A percentile compares a stretch with the other conserved stretches of the same genome.
Evolutionary conservation across 129 eudicot genomes (phyloP).

Genomic region (Escallonia herrerae): DNA sequence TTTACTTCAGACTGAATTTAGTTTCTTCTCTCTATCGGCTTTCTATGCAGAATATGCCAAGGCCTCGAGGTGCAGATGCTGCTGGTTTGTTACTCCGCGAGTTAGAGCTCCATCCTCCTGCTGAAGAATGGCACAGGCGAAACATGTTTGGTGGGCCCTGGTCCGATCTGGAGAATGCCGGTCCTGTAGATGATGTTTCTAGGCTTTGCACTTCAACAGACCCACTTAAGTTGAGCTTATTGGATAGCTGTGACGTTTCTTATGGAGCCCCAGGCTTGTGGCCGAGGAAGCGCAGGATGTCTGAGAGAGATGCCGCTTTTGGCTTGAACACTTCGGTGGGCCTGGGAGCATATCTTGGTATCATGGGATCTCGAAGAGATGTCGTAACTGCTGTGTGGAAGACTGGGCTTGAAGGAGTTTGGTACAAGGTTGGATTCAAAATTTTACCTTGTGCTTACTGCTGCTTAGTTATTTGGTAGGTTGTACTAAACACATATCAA

Average conservation of each 20-base stretch:
- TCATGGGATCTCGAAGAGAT: conserved; percentile 97
- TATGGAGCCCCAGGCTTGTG: conserved; percentile 71
- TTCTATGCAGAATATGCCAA: conserved; percentile 77
- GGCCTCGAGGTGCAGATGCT: conserved; percentile 99
- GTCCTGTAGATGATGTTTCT: conserved; percentile 50
- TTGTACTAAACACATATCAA: not conserved
- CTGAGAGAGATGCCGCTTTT: conserved; percentile 98
- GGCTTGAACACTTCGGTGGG: conserved; percentile 93
- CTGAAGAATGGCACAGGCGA: conserved; percentile 96
- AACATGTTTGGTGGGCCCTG: conserved; percentile 98
- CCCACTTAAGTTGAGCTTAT: conserved; percentile 35
- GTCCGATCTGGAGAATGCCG: conserved; percentile 82
- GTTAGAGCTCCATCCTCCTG: conserved; percentile 97
- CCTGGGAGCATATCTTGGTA: conserved; percentile 90
- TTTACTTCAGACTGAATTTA: not conserved
- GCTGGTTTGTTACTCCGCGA: conserved; percentile 93
- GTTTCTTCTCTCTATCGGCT: not conserved
- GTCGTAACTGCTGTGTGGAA: conserved; percentile 96
- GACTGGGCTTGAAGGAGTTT: conserved; percentile 95
- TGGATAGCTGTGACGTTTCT: conserved; percentile 39
- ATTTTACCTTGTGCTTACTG: not conserved
- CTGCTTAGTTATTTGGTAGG: not conserved
- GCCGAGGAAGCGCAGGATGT: conserved; percentile 94
- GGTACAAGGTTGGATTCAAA: conserved; percentile 70
- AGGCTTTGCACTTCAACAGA: conserved; percentile 42